Base-by-base conservation (phyloP, 2,329 filamentous ascomycete genomes). In the Hysterium pulicare region DNA sequence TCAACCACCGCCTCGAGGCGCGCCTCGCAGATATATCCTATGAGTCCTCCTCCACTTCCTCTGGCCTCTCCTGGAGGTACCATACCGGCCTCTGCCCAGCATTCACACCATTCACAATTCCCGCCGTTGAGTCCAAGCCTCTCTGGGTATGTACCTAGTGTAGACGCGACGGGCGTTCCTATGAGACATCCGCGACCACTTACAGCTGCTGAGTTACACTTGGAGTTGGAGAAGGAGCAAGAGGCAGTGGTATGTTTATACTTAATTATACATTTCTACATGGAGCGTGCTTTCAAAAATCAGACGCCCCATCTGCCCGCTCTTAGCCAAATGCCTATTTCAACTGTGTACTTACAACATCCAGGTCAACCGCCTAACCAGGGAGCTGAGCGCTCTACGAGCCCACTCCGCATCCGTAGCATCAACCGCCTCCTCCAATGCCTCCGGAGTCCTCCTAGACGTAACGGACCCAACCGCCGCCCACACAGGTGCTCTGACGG, bases 201-300 rank as follows among this genome's bases (percentile, higher is more conserved):
- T 64, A 96, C 91, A 0, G 84, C 89, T 1, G 86, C 89, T 3
- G 91, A 97, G 66, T 76, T 97, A 47, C 90, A 96, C 66, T 76
- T 87, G 46, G 82, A 95, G 70, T 76, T 96, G 20, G 91, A 97
- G 69, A 93, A 94, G 67, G 91, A 97, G 63, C 90, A 97, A 58
- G 91, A 97, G 68, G 87, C 90, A 26, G 85, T 96, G 57, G 90
- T 93, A 76, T 50, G 82, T 71, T 24, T 33, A 8, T 23, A 30
- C 16, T 38, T 10, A 9, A 31, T 33, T 15, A 20, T 13, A 30
- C 15, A 20, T 31, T 23, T 31, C 24, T 20, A 16, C 39, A 19
- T 22, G 6, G n/a, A 23, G 5, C 33, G 9, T 21, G 17, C n/a
- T 2, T 17, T 21, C 21, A 16, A 13, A 28, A 20, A n/a, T n/a